phyloP scores from a whole-genome alignment of 805 yeast species.

The Ogataea methanolica region DNA sequence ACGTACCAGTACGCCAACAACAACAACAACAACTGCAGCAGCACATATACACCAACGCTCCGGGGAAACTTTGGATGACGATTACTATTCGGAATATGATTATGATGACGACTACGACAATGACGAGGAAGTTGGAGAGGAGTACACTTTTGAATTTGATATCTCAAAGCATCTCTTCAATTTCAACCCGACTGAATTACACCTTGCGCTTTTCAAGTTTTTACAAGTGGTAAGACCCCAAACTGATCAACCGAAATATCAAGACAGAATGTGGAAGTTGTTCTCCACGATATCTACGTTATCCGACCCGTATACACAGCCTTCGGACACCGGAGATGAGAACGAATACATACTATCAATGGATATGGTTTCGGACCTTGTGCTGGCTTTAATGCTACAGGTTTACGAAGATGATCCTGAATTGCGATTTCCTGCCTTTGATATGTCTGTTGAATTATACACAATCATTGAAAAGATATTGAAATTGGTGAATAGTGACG shows the following conservation, averaged over 20 bases:
- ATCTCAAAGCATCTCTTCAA: conserved; percentile 16
- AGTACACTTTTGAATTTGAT: conserved; percentile 28
- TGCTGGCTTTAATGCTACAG: conserved; percentile 38
- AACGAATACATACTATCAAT: conserved; percentile 48
- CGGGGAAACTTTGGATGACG: not conserved
- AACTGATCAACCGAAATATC: not conserved
- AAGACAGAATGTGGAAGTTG: conserved; percentile 15
- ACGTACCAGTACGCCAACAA: not conserved
- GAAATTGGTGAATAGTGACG: conserved; percentile 34
- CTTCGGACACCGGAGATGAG: conserved; percentile 50
- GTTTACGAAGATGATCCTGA: conserved; percentile 24
- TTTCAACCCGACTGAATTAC: conserved; percentile 27
- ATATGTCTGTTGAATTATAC: conserved; percentile 29
- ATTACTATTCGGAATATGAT: conserved; percentile 3
- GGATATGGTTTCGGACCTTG: conserved; percentile 48
- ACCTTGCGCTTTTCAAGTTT: conserved; percentile 25
- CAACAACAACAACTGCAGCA: not conserved
- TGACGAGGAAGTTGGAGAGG: conserved; percentile 19
- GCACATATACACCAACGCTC: not conserved
- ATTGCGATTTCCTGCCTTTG: conserved; percentile 29
- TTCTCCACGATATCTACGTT: conserved; percentile 32
- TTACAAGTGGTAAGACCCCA: conserved; percentile 19
- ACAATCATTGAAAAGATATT: conserved; percentile 35
- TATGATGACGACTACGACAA: conserved; percentile 5
- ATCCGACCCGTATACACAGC: conserved; percentile 67